Percentiles rank a stretch among this genome's conserved stretches.
Evolutionary conservation across 495 filamentous ascomycete genomes (phyloP).

Genomic region (Aspergillus homomorphus): DNA sequence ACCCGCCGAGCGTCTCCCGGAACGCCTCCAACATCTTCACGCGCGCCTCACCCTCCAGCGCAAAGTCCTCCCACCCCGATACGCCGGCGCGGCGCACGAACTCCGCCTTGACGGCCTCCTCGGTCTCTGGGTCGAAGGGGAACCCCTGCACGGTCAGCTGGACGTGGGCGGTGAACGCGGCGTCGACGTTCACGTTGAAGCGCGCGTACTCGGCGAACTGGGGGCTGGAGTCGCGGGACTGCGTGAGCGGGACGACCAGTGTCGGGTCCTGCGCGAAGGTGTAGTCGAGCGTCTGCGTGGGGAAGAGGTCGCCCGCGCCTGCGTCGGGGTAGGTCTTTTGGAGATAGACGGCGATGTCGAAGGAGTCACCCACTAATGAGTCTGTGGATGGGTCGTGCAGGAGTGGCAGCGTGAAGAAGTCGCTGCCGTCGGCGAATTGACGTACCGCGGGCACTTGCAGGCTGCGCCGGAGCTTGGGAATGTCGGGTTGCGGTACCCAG

Average conservation of each 20-base stretch:
- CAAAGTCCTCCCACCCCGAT: conserved; percentile 46
- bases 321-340: conserved; percentile 46
- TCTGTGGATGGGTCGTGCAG: conserved; percentile 46
- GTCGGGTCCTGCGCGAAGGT: conserved; percentile 10
- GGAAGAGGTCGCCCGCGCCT: conserved; percentile 39
- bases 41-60: conserved; percentile 39
- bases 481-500: conserved; percentile 51
- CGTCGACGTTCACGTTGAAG: conserved; percentile 52
- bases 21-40: conserved; percentile 36
- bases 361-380: conserved; percentile 53
- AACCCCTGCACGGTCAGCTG: conserved; percentile 32
- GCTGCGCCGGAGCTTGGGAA: conserved; percentile 41
- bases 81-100: conserved; percentile 45
- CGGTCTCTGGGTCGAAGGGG: conserved; percentile 44
- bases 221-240: not conserved
- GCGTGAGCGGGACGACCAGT: conserved; percentile 28
- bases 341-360: conserved; percentile 60
- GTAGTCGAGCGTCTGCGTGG: conserved; percentile 32
- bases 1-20: conserved; percentile 33
- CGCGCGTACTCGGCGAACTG: conserved; percentile 25
- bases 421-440: conserved; percentile 53
- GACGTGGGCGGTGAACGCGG: conserved; percentile 42
- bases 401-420: conserved; percentile 59
- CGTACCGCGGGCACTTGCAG: conserved; percentile 47
- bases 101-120: conserved; percentile 39